A percentile compares a stretch with the other conserved stretches of the same genome.
These are phyloP conservation scores for Solanum chiquidenum DNA, from an alignment of 257 asterid species.

Conservation along the genomic window DNA sequence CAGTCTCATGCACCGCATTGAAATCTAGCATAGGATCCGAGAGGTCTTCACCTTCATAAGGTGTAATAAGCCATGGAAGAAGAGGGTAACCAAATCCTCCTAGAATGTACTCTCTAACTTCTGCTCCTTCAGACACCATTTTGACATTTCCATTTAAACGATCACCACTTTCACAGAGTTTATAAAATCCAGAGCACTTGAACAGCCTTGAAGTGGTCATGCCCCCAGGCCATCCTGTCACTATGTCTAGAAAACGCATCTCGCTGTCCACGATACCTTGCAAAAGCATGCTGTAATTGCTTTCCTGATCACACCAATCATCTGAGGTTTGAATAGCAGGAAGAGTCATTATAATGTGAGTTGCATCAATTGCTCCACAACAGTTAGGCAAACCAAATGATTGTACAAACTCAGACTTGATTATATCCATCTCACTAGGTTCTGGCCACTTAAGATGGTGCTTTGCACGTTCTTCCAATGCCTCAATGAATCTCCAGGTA, in stretches of 20 bases:
- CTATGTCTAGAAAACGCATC: slow-evolving; percentile 63
- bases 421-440: slow-evolving; percentile 25
- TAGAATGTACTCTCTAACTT: slow-evolving; percentile 63
- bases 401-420: slow-evolving; percentile 50
- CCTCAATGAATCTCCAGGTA: slow-evolving; percentile 93
- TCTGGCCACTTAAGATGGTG: slow-evolving; percentile 94
- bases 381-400: slow-evolving; percentile 73
- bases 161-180: slow-evolving; percentile 59
- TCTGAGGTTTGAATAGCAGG: slow-evolving; percentile 91
- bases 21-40: slow-evolving; percentile 16
- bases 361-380: slow-evolving; percentile 88
- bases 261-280: slow-evolving; percentile 79
- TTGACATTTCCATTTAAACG: slow-evolving; percentile 44
- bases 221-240: slow-evolving; percentile 98
- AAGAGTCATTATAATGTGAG: slow-evolving; percentile 85
- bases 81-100: slow-evolving; percentile 78
- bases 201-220: slow-evolving; percentile 70
- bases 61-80: slow-evolving; percentile 90
- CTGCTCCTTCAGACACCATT: slow-evolving; percentile 21
- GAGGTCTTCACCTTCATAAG: slow-evolving; percentile 35
- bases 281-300: slow-evolving; percentile 82
- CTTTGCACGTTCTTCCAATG: slow-evolving; percentile 82
- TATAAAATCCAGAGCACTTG: slow-evolving; percentile 65
- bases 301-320: slow-evolving; percentile 91
- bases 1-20: slow-evolving; percentile 41